Base-by-base conservation (phyloP, 1,139 yeast genomes). In the Suhomyces panamericanus region DNA sequence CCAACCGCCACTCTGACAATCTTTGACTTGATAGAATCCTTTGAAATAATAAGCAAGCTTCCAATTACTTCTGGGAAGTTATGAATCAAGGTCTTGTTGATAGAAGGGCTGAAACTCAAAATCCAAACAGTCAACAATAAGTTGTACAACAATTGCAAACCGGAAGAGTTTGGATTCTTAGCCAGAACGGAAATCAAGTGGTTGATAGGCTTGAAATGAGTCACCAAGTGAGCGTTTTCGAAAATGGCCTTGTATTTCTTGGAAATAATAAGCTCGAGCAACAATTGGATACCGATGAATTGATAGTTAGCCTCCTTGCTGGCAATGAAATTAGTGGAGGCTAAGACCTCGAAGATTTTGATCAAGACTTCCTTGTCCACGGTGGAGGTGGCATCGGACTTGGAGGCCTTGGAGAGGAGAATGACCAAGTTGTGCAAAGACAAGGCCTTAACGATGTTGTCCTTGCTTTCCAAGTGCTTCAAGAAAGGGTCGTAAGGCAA, bases 11-110 rank as follows among this genome's bases (percentile, higher is more conserved):
- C 74, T 61, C 99, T 78, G 34, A 89, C 87, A 47, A 93, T 82
- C 69, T 93, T 93, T 68, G 91, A 95, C 71, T 93, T 93, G 56
- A 93, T 87, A 1, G 96, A 88, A 49, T 83, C 81, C 61, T 85
- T 87, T 13, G 83, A 72, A 42, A 77, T 69, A 7, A 59, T 56
- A 46, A 79, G 73, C 48, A 79, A 65, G 43, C 64, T 65, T 7
- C 75, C 79, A 44, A 86, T 77, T 45, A 88, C 70, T 46, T 80
- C 84, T 17, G 93, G 78, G 53, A 77, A 77, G 50, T 81, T 68
- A 41, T 81, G 78, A 38, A 83, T 73, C 46, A 89, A 65, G 29
- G 75, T 75, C 47, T 66, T 60, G 44, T 85, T 78, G 36, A 86
- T 78, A 37, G 67, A 62, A 11, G 69, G 64, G 60, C 80, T 86